These are phyloP conservation scores for Macrophomina phaseolina DNA, from an alignment of 2,329 filamentous ascomycete species.

Conservation along the genomic window DNA sequence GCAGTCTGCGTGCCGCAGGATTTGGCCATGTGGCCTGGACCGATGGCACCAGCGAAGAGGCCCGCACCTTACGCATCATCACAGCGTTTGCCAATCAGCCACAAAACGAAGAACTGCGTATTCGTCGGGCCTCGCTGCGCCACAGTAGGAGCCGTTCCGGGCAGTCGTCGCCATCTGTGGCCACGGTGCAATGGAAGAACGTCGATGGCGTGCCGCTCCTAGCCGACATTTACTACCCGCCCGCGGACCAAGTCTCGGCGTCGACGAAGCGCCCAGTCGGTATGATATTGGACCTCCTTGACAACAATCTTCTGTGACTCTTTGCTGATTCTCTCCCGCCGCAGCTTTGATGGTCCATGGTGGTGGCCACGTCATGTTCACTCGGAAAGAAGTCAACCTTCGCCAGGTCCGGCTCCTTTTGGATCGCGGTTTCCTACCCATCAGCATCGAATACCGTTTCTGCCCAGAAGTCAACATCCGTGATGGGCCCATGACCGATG, in stretches of 20 bases:
- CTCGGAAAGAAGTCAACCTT: constrained; percentile 43
- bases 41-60: constrained; percentile 31
- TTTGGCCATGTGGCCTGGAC: constrained; percentile 36
- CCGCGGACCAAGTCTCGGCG: too few species aligned
- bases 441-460: constrained; percentile 56
- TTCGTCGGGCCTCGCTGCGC: too few species aligned
- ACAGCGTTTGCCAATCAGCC: too few species aligned
- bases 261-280: constrained; percentile 11
- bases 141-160: too few species aligned
- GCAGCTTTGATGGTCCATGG: constrained; percentile 52
- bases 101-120: too few species aligned
- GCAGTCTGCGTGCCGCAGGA: constrained; percentile 31
- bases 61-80: background rate
- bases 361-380: constrained; percentile 48
- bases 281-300: too few species aligned
- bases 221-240: too few species aligned
- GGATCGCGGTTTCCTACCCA: constrained; percentile 47
- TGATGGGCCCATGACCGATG: constrained; percentile 54
- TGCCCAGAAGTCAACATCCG: constrained; percentile 54
- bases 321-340: background rate
- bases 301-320: background rate
- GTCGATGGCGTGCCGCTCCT: too few species aligned
- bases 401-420: constrained; percentile 47
- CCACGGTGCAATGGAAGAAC: too few species aligned
- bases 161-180: too few species aligned